A percentile compares a stretch with the other conserved stretches of the same genome.
These are phyloP conservation scores for Cryptococcus wingfieldii DNA, from an alignment of 1,284 basidiomycete genomes.

Conservation along the genomic window DNA sequence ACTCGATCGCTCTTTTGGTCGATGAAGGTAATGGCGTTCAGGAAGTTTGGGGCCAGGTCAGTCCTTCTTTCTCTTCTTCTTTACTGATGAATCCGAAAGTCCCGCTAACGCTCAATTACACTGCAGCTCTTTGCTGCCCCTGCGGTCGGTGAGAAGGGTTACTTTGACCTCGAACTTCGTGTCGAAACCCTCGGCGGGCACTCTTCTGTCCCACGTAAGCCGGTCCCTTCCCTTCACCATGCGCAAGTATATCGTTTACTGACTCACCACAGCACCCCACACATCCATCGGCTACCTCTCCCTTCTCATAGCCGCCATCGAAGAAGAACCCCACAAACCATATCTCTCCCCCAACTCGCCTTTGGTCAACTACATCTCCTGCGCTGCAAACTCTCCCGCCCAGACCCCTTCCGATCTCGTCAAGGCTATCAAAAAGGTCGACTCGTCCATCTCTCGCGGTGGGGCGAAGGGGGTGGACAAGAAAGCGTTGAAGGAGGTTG, in stretches of 20 bases:
- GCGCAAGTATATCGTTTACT: background rate
- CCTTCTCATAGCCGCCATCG: slow-evolving; percentile 38
- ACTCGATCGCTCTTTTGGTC: slow-evolving; percentile 61
- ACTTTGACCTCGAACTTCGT: slow-evolving; percentile 56
- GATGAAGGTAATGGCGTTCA: slow-evolving; percentile 41
- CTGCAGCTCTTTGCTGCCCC: slow-evolving; percentile 42
- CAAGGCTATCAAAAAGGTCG: slow-evolving; percentile 22
- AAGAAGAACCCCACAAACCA: slow-evolving; percentile 36
- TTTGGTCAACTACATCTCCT: slow-evolving; percentile 25
- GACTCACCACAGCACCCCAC: slow-evolving; percentile 29
- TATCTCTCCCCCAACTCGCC: slow-evolving; percentile 28
- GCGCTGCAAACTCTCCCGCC: slow-evolving; percentile 31
- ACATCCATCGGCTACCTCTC: slow-evolving; percentile 46
- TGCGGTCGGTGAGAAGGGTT: slow-evolving; percentile 63
- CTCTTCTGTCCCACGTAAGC: slow-evolving; percentile 58
- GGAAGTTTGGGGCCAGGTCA: slow-evolving; percentile 26
- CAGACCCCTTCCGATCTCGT: slow-evolving; percentile 20
- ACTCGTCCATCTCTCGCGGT: slow-evolving; percentile 16
- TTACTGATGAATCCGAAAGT: background rate
- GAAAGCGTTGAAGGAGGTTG: slow-evolving; percentile 31
- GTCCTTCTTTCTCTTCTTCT: background rate
- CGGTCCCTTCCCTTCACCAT: background rate
- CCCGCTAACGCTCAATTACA: background rate
- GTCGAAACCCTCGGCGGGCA: slow-evolving; percentile 63
- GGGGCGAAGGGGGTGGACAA: slow-evolving; percentile 25